Evolutionary conservation across 768 basidiomycete genomes (phyloP).

Genomic region (Boletus subparvulus): DNA sequence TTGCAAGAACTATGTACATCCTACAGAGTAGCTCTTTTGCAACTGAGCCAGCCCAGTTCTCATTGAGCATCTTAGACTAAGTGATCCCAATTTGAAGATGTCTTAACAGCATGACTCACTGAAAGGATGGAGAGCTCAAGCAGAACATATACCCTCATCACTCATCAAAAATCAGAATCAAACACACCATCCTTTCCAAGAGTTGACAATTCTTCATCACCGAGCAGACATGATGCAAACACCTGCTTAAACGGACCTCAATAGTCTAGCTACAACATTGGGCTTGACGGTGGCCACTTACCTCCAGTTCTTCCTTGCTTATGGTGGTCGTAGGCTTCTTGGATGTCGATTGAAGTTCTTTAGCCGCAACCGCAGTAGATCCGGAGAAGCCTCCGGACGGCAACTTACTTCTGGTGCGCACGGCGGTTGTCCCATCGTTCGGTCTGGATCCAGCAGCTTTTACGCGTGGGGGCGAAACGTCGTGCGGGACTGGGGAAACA

Average conservation of each 20-base stretch:
- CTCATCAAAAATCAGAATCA: slow-evolving; percentile 29
- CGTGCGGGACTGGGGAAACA: not conserved
- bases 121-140: not conserved
- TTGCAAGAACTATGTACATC: too few species aligned
- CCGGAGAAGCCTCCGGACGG: not conserved
- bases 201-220: slow-evolving; percentile 33
- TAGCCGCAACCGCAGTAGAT: not conserved
- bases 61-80: too few species aligned
- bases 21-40: too few species aligned
- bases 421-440: not conserved
- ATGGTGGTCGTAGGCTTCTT: not conserved
- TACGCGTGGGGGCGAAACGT: not conserved
- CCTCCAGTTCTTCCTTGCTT: slow-evolving; percentile 24
- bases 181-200: slow-evolving; percentile 31
- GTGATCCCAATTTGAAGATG: not conserved
- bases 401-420: not conserved
- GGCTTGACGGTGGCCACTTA: not conserved
- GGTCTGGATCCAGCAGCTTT: not conserved
- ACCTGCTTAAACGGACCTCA: slow-evolving; percentile 20
- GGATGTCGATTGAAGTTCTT: not conserved
- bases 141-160: too few species aligned
- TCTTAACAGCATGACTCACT: not conserved
- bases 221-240: slow-evolving; percentile 40
- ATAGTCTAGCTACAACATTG: not conserved
- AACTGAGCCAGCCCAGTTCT: too few species aligned